Evolutionary conservation across 106 monocot genomes (phyloP).

Genomic region (Dendrobium huoshanense): DNA sequence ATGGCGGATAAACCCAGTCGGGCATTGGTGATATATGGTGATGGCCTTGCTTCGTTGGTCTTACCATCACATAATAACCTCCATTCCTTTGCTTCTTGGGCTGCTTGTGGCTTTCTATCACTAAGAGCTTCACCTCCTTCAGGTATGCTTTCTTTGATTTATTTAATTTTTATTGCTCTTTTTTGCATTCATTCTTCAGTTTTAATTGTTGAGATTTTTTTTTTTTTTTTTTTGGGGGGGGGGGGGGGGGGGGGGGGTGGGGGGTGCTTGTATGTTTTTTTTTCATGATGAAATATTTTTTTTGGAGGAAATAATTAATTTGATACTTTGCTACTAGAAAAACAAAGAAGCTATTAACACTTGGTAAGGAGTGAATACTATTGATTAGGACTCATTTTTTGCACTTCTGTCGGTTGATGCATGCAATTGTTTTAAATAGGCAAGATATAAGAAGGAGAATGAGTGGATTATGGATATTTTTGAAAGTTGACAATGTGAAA

Average conservation of each 20-base stretch:
- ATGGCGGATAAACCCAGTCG: constrained; percentile 99
- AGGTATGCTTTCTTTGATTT: constrained; percentile 15
- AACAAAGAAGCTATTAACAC: neutral
- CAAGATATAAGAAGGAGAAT: neutral
- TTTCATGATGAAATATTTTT: neutral
- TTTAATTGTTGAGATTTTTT: neutral
- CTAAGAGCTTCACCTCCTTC: constrained; percentile 34
- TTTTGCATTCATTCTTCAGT: neutral
- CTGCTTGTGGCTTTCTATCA: constrained; percentile 76
- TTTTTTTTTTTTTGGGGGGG: too few species aligned
- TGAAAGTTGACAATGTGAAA: neutral
- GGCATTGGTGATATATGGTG: constrained; percentile 71
- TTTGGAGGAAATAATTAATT: neutral
- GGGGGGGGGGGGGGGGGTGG: too few species aligned
- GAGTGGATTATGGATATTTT: neutral
- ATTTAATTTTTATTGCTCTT: neutral
- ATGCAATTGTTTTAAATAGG: neutral
- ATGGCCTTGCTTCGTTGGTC: constrained; percentile 51
- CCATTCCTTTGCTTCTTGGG: constrained; percentile 65
- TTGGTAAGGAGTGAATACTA: neutral
- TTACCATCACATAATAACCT: constrained; percentile 42
- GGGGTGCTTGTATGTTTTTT: neutral
- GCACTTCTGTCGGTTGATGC: neutral
- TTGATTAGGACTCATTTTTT: neutral
- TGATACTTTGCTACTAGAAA: neutral